Evolutionary conservation across 2,329 filamentous ascomycete genomes (phyloP).

Genomic region (Nemania sp.): DNA sequence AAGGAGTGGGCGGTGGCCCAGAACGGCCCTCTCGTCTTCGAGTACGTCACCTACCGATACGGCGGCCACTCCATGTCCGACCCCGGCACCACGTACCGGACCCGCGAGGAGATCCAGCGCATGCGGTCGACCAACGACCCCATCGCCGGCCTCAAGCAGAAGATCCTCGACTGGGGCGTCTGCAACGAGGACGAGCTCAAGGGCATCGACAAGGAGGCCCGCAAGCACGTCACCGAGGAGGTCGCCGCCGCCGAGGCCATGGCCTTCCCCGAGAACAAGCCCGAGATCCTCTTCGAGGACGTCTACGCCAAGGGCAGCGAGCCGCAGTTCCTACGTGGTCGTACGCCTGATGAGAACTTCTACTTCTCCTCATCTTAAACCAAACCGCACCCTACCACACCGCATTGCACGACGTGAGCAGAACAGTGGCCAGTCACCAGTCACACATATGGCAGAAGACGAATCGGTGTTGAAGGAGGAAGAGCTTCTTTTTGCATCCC

Average conservation of each 20-base stretch:
- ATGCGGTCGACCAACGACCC: slow-evolving; percentile 99
- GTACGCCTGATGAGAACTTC: slow-evolving; percentile 87
- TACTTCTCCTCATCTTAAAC: slow-evolving; percentile 64
- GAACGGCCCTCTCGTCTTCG: slow-evolving; percentile 92
- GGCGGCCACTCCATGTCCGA: slow-evolving; percentile 99
- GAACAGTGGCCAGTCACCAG: too few species aligned
- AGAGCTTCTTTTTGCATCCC: slow-evolving; percentile 17
- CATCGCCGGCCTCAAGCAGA: slow-evolving; percentile 96
- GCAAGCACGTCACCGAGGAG: slow-evolving; percentile 82
- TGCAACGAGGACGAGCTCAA: slow-evolving; percentile 94
- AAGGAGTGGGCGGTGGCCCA: slow-evolving; percentile 82
- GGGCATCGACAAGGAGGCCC: slow-evolving; percentile 90
- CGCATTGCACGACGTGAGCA: too few species aligned
- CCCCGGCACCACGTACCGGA: slow-evolving; percentile 98
- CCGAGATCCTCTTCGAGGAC: slow-evolving; percentile 90
- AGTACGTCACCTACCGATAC: slow-evolving; percentile 99
- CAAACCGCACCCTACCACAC: not conserved
- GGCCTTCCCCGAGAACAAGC: slow-evolving; percentile 74
- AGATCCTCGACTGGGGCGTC: slow-evolving; percentile 94
- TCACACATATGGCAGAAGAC: too few species aligned
- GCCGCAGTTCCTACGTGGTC: slow-evolving; percentile 84
- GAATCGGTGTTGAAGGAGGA: too few species aligned
- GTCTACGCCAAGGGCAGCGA: slow-evolving; percentile 90
- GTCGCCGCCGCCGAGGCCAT: slow-evolving; percentile 90
- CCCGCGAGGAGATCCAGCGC: slow-evolving; percentile 98